These are phyloP conservation scores for Quercus suber DNA, from an alignment of 306 rosid species.

Conservation along the genomic window DNA sequence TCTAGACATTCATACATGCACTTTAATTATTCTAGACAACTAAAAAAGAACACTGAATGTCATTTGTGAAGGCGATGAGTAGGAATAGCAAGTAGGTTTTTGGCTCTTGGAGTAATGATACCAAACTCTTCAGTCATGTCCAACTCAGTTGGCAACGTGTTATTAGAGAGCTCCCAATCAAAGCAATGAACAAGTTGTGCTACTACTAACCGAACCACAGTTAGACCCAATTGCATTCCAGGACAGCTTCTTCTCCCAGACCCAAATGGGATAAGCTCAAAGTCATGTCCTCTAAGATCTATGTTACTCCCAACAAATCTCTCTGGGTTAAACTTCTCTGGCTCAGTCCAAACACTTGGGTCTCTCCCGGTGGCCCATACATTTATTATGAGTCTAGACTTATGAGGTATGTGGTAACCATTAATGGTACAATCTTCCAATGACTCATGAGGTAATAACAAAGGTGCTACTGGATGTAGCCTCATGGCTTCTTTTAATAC, in stretches of 20 bases:
- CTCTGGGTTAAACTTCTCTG: neutral
- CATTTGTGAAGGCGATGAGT: neutral
- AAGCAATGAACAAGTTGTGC: constrained; percentile 42
- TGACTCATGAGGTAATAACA: constrained; percentile 52
- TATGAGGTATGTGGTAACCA: constrained; percentile 44
- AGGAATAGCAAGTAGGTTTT: constrained; percentile 18
- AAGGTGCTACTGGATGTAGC: constrained; percentile 58
- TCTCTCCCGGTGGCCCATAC: constrained; percentile 20
- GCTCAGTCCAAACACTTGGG: neutral
- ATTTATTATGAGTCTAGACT: constrained; percentile 25
- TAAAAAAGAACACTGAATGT: neutral
- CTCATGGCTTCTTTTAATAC: constrained; percentile 56
- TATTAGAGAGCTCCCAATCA: constrained; percentile 35
- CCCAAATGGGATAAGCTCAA: constrained; percentile 2
- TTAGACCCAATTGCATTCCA: constrained; percentile 24
- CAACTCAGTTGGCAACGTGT: constrained; percentile 24
- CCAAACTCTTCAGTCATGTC: constrained; percentile 39
- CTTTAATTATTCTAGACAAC: neutral
- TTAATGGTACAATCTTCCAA: constrained; percentile 45
- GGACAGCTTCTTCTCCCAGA: constrained; percentile 6
- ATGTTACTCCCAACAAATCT: neutral
- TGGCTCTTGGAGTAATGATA: constrained; percentile 19
- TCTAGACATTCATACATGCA: neutral
- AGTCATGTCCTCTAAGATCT: neutral
- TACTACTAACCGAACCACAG: constrained; percentile 9